Conservation (phyloP, 768 basidiomycete species). For the Xerocomus potaroensis region DNA sequence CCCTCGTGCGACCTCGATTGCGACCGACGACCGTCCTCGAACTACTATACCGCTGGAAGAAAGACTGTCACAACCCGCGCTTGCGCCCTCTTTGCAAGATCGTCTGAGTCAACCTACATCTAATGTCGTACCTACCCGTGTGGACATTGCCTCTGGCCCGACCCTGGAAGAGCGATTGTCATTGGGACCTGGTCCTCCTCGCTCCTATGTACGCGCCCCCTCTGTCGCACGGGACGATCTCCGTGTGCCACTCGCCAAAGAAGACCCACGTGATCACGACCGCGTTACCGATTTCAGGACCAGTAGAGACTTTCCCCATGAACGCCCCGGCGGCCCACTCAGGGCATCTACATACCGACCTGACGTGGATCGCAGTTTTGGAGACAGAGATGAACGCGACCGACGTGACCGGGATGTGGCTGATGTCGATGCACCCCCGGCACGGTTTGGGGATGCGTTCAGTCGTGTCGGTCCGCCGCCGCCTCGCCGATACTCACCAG, state of each 20-base stretch:
- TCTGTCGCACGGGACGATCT: slow-evolving; percentile 35
- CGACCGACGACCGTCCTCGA: slow-evolving; percentile 28
- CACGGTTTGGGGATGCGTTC: slow-evolving; percentile 35
- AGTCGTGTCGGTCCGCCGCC: slow-evolving; percentile 13
- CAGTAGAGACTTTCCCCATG: slow-evolving; percentile 34
- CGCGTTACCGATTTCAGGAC: slow-evolving; percentile 22
- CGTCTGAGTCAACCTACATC: slow-evolving; percentile 33
- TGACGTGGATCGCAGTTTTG: slow-evolving; percentile 33
- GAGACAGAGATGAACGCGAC: slow-evolving; percentile 30
- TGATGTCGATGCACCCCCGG: slow-evolving; percentile 31
- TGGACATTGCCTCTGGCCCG: slow-evolving; percentile 26
- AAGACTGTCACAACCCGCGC: slow-evolving; percentile 33
- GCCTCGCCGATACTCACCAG: slow-evolving; percentile 16
- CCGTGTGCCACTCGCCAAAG: slow-evolving; percentile 28
- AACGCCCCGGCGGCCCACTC: slow-evolving; percentile 23
- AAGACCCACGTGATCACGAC: slow-evolving; percentile 27
- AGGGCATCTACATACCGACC: slow-evolving; percentile 34
- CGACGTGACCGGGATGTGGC: slow-evolving; percentile 37
- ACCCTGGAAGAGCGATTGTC: slow-evolving; percentile 43
- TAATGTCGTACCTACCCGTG: slow-evolving; percentile 10
- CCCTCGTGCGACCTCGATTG: slow-evolving; percentile 12
- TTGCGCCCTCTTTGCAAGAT: slow-evolving; percentile 35
- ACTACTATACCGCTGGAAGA: slow-evolving; percentile 34
- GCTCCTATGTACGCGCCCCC: slow-evolving; percentile 18
- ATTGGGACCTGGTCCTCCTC: slow-evolving; percentile 26